A percentile compares a stretch with the other conserved stretches of the same genome.
These are phyloP conservation scores for Rhododendron ferrugineum DNA, from an alignment of 148 eudicot genomes.

Conservation along the genomic window DNA sequence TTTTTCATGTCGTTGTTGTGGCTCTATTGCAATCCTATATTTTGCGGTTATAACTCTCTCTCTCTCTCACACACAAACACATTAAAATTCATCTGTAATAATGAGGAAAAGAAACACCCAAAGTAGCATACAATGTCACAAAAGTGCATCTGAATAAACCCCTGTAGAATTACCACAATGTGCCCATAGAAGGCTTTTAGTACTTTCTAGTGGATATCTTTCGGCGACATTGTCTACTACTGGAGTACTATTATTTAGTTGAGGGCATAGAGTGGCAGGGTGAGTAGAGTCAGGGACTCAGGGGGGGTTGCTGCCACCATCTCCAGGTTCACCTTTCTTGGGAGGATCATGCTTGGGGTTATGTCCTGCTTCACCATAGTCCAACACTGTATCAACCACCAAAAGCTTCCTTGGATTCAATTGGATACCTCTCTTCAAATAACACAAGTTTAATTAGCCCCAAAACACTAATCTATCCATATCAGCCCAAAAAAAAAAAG, in stretches of 20 bases:
- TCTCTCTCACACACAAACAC: neutral
- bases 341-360: slow-evolving; percentile 72
- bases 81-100: neutral
- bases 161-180: neutral
- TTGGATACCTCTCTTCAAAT: slow-evolving; percentile 13
- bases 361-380: slow-evolving; percentile 64
- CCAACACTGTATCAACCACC: slow-evolving; percentile 34
- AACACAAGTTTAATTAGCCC: neutral
- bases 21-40: neutral
- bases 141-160: neutral
- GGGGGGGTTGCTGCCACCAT: slow-evolving; percentile 23
- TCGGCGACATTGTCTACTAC: neutral
- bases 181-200: neutral
- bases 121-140: neutral
- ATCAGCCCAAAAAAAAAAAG: neutral
- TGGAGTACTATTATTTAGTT: neutral
- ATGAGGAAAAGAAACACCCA: neutral
- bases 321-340: slow-evolving; percentile 37
- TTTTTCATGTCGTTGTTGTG: neutral
- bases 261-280: neutral
- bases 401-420: slow-evolving; percentile 54
- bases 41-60: neutral
- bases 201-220: neutral
- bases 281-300: slow-evolving; percentile 12
- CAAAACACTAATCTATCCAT: neutral